phyloP scores from a whole-genome alignment of 208 protist genomes.

The Trypanosoma rangeli region DNA sequence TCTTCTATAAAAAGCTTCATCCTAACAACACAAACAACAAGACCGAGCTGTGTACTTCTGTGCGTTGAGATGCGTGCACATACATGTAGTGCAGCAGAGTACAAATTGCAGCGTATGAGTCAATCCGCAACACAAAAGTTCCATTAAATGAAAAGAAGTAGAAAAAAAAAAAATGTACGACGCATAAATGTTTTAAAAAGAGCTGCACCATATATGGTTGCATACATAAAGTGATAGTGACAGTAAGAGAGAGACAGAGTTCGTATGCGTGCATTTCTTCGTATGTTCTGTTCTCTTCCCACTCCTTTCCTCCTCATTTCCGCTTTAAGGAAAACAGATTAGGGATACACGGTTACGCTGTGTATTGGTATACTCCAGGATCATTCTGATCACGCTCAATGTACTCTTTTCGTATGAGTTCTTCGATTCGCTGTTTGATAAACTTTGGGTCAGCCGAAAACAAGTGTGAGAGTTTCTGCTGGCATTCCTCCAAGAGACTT shows the following conservation, averaged over 20 bases:
- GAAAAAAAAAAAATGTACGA: neutral
- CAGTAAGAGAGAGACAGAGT: no score
- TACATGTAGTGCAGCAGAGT: slow-evolving; percentile 12
- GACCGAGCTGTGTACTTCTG: slow-evolving; percentile 13
- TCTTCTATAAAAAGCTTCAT: slow-evolving; percentile 98
- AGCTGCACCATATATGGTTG: neutral
- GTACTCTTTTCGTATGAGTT: slow-evolving; percentile 79
- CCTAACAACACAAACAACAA: slow-evolving; percentile 7
- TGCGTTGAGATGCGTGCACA: slow-evolving; percentile 18
- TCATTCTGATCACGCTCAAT: slow-evolving; percentile 70
- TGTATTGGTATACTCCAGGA: slow-evolving; percentile 64
- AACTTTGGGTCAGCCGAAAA: slow-evolving; percentile 74
- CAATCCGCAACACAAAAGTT: neutral
- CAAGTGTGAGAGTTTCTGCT: slow-evolving; percentile 51
- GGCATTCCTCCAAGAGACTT: slow-evolving; percentile 72
- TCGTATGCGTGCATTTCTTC: no score
- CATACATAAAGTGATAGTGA: neutral
- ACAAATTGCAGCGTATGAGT: neutral
- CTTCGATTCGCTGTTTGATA: slow-evolving; percentile 87
- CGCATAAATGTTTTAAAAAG: no score
- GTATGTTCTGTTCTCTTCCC: neutral
- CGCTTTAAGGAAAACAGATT: neutral
- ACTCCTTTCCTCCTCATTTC: neutral
- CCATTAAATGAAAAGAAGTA: neutral
- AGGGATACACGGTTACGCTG: slow-evolving; percentile 37